Evolutionary conservation across 2,329 filamentous ascomycete species (phyloP).

Genomic region (Thermoascus crustaceus): DNA sequence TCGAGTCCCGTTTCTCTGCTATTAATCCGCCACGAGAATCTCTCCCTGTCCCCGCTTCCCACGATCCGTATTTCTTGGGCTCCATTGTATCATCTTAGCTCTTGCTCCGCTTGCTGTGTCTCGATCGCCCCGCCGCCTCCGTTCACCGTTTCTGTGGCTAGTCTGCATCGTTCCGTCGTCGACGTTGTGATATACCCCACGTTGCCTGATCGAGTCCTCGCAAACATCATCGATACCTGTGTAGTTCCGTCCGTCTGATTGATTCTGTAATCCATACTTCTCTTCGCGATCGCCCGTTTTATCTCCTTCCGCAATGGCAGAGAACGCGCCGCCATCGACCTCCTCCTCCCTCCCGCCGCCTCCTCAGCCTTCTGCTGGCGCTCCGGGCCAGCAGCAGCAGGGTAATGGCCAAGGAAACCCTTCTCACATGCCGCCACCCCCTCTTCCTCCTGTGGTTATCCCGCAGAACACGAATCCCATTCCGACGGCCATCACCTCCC

Average conservation of each 20-base stretch:
- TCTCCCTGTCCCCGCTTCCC: neutral
- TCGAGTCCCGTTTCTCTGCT: constrained; percentile 3
- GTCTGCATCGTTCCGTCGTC: constrained; percentile 1
- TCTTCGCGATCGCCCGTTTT: neutral
- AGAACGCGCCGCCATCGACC: constrained; percentile 57
- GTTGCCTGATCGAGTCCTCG: constrained; percentile 1
- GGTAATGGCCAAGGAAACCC: constrained; percentile 59
- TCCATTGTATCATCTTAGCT: constrained; percentile 12
- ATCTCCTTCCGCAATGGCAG: constrained; percentile 58
- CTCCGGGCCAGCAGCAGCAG: constrained; percentile 58
- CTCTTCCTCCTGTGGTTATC: constrained; percentile 75
- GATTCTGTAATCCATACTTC: neutral
- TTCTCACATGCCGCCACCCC: constrained; percentile 78
- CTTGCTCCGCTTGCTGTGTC: constrained; percentile 1
- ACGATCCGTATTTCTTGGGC: neutral
- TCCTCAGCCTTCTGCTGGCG: constrained; percentile 59
- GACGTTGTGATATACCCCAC: constrained; percentile 1
- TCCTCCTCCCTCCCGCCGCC: constrained; percentile 61
- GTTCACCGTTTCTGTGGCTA: constrained; percentile 6
- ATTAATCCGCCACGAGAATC: constrained; percentile 7
- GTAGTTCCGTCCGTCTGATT: neutral
- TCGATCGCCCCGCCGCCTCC: neutral
- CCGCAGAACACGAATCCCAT: constrained; percentile 95
- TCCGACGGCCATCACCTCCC: constrained; percentile 83
- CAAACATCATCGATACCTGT: neutral